Base-by-base conservation (phyloP, 2,329 filamentous ascomycete genomes). In the Colletotrichum agaves region DNA sequence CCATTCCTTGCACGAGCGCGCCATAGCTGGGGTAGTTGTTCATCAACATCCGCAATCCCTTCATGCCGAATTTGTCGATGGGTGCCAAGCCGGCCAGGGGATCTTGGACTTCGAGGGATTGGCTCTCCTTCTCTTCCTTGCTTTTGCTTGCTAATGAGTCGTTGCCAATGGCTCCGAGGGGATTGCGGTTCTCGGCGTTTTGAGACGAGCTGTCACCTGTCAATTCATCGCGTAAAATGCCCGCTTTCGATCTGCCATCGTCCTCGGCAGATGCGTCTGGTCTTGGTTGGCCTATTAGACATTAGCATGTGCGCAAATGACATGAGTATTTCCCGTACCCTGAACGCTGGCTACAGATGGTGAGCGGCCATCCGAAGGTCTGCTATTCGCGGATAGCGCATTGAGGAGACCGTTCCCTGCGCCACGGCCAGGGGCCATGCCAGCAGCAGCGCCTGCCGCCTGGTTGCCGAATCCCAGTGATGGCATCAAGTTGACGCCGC, bases 1-100 rank as follows among this genome's bases (percentile, higher is more conserved):
- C 88, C 71, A 90, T 83, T 3, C 88, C 88, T 49, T 84, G 83
- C 11, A 90, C 81, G 73, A 89, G 82, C 4, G 87, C 85, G 59
- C 86, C 87, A 75, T 89, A 90, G 71, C 90, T 87, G 13, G 87
- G 85, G 70, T 85, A 88, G 74, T 86, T 88, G 77, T 87, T 88
- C 83, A 90, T 90, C 76, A 91, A 78, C 35, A 87, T 86, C 63
- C 85, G 83, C 67, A 90, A 79, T 10, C 89, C 89, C 74, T 90
- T 90, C 53, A 91, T 81, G 4, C 89, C 89, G 83, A 84, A 91
- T 74, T 86, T 89, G 73, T 91, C 88, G 43, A 83, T 84, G 3
- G 86, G 83, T n/a, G 85, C 78, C 88, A 90, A 88, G 50, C 87
- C 86, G 53, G 82, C 81, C 27, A 91, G 78, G 50, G 88, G 88